Evolutionary conservation across 495 filamentous ascomycete genomes (phyloP).

Genomic region (Patellaria atrata): DNA sequence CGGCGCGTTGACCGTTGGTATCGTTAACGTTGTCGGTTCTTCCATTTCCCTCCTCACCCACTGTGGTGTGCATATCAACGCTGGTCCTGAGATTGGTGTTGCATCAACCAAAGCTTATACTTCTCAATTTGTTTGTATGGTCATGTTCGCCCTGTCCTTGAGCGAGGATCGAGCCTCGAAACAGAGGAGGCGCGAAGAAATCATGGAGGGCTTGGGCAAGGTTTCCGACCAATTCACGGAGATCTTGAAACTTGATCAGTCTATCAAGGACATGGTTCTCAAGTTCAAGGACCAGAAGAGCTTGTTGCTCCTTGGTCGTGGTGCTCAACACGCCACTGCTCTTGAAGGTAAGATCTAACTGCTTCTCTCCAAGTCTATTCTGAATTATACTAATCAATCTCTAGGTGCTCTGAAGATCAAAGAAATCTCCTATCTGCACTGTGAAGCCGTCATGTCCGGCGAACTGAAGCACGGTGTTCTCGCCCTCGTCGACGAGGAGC

Average conservation of each 20-base stretch:
- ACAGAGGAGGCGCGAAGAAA: conserved; percentile 81
- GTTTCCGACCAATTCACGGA: conserved; percentile 85
- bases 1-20: conserved; percentile 89
- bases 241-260: conserved; percentile 75
- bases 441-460: conserved; percentile 98
- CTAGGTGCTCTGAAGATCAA: conserved; percentile 89
- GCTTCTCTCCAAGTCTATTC: not conserved
- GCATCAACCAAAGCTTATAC: conserved; percentile 99
- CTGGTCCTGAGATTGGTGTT: conserved; percentile 96
- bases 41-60: conserved; percentile 96
- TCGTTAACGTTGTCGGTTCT: conserved; percentile 95
- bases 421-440: conserved; percentile 98
- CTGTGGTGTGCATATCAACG: conserved; percentile 99
- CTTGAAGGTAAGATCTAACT: conserved; percentile 55
- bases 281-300: conserved; percentile 97
- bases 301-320: conserved; percentile 79
- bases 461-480: conserved; percentile 97
- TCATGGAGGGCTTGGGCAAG: conserved; percentile 81
- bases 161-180: conserved; percentile 94
- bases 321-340: conserved; percentile 91
- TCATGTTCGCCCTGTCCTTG: conserved; percentile 95
- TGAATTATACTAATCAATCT: conserved; percentile 11
- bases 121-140: conserved; percentile 96
- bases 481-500: conserved; percentile 90
- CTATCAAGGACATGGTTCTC: conserved; percentile 82